Conservation (phyloP, 345 rosid species). For the Eutrema japonicum region DNA sequence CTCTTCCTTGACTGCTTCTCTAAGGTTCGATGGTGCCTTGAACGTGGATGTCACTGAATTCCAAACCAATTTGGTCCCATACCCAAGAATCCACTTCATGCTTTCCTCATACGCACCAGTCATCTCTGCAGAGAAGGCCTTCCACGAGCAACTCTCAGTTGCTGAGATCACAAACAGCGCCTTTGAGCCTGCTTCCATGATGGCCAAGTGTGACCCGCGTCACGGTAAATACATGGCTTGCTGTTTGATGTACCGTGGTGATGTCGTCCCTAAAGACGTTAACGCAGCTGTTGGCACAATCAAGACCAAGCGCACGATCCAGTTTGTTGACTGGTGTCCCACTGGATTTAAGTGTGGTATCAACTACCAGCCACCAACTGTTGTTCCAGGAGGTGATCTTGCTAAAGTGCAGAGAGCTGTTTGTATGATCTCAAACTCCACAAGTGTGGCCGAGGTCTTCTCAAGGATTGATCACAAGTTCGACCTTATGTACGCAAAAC, state of each 20-base stretch:
- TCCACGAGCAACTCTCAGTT: slow-evolving; percentile 66
- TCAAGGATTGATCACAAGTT: slow-evolving; percentile 76
- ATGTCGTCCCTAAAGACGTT: slow-evolving; percentile 79
- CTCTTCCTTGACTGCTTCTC: slow-evolving; percentile 77
- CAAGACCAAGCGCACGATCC: slow-evolving; percentile 77
- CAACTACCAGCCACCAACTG: slow-evolving; percentile 82
- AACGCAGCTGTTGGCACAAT: slow-evolving; percentile 78
- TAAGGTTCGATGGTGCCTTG: slow-evolving; percentile 80
- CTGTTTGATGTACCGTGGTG: slow-evolving; percentile 83
- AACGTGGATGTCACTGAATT: slow-evolving; percentile 81
- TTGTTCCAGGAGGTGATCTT: slow-evolving; percentile 82
- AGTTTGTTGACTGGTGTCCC: slow-evolving; percentile 82
- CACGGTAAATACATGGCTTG: slow-evolving; percentile 93
- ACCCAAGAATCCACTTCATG: slow-evolving; percentile 88
- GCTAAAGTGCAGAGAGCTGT: slow-evolving; percentile 83
- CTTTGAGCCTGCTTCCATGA: slow-evolving; percentile 63
- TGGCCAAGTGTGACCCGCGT: slow-evolving; percentile 80
- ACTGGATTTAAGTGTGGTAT: slow-evolving; percentile 84
- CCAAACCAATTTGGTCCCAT: slow-evolving; percentile 81
- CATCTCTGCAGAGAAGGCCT: slow-evolving; percentile 66
- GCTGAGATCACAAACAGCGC: slow-evolving; percentile 67
- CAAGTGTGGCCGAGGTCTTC: slow-evolving; percentile 83
- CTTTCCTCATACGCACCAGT: slow-evolving; percentile 84
- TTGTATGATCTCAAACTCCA: slow-evolving; percentile 82
- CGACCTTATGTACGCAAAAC: slow-evolving; percentile 76